phyloP scores from a whole-genome alignment of 2,329 filamentous ascomycete species.

The Simplicillium aogashimaense region DNA sequence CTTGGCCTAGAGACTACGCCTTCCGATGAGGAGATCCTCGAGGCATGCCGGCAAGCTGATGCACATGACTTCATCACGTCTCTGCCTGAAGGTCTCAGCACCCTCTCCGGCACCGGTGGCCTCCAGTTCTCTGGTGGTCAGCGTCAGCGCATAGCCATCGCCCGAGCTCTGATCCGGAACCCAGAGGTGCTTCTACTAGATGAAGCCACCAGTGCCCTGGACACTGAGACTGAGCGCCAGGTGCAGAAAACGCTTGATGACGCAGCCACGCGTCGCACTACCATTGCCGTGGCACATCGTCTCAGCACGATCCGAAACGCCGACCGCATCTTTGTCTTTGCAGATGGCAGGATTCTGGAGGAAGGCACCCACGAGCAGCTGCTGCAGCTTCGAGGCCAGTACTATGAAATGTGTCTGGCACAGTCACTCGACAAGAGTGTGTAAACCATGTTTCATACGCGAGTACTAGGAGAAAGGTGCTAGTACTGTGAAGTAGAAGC shows the following conservation, averaged over 20 bases:
- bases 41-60: constrained; percentile 27
- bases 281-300: constrained; percentile 9
- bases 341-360: too few relatives aligned
- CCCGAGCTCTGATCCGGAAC: constrained; percentile 40
- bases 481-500: too few relatives aligned
- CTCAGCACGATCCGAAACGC: constrained; percentile 7
- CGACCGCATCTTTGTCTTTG: not conserved
- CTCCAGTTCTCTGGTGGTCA: constrained; percentile 41
- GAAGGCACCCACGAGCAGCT: too few relatives aligned
- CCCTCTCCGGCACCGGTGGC: constrained; percentile 8
- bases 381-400: too few relatives aligned
- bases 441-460: too few relatives aligned
- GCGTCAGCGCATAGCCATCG: constrained; percentile 45
- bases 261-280: constrained; percentile 17
- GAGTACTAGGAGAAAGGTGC: too few relatives aligned
- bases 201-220: constrained; percentile 47
- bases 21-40: constrained; percentile 11
- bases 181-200: constrained; percentile 46
- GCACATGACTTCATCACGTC: constrained; percentile 45
- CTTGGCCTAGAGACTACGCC: too few relatives aligned
- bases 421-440: too few relatives aligned
- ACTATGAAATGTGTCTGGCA: too few relatives aligned
- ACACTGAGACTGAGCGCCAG: constrained; percentile 20
- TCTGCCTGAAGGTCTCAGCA: constrained; percentile 21
- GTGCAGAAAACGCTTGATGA: constrained; percentile 38